A percentile compares a stretch with the other conserved stretches of the same genome.
These are phyloP conservation scores for Aspergillaceae sp. DNA, from an alignment of 2,329 filamentous ascomycete species.

Conservation along the genomic window DNA sequence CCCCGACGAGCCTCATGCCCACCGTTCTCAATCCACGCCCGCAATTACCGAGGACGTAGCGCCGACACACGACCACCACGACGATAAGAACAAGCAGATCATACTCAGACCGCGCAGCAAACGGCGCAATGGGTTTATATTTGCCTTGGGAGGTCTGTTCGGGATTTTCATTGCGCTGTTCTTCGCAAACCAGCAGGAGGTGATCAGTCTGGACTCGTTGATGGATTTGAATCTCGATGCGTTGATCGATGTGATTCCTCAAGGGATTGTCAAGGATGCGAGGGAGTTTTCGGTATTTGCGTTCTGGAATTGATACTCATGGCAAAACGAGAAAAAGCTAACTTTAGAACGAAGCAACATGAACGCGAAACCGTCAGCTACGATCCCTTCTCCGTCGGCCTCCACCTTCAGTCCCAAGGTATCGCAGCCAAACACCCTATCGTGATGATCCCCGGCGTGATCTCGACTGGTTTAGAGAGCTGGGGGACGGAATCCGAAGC, in stretches of 20 bases:
- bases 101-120: conserved; percentile 47
- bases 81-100: conserved; percentile 20
- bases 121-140: conserved; percentile 71
- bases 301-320: conserved; percentile 1
- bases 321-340: neutral
- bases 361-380: conserved; percentile 84
- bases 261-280: conserved; percentile 76
- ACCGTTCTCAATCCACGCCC: neutral
- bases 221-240: conserved; percentile 70
- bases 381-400: conserved; percentile 85
- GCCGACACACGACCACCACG: conserved; percentile 2
- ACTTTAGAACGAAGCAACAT: conserved; percentile 47
- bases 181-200: conserved; percentile 79
- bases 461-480: conserved; percentile 91
- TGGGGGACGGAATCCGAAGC: conserved; percentile 76
- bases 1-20: conserved; percentile 6
- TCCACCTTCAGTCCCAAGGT: conserved; percentile 73
- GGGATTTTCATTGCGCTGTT: conserved; percentile 82
- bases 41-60: neutral
- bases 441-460: conserved; percentile 96
- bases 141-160: conserved; percentile 79
- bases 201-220: conserved; percentile 72
- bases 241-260: conserved; percentile 78
- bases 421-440: conserved; percentile 76
- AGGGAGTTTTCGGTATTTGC: conserved; percentile 66